A percentile compares a stretch with the other conserved stretches of the same genome.
Evolutionary conservation across 83 land plant species (phyloP).

Genomic region (Larix sibirica): DNA sequence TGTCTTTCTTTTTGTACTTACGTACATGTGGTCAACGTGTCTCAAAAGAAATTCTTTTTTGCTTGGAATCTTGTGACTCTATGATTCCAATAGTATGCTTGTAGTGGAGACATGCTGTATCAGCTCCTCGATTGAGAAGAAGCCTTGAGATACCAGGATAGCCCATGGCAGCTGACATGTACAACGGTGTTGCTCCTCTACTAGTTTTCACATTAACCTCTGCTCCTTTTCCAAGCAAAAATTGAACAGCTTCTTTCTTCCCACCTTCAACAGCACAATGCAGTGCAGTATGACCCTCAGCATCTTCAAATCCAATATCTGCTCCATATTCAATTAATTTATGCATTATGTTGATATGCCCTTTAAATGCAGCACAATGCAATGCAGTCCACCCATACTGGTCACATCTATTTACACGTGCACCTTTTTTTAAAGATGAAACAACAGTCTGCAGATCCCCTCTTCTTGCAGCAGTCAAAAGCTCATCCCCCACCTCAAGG

Average conservation of each 20-base stretch:
- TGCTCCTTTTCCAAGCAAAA: conserved; percentile 44
- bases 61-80: not conserved
- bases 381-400: conserved; percentile 61
- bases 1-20: not conserved
- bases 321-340: conserved; percentile 38
- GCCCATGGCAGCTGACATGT: conserved; percentile 51
- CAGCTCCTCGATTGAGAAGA: conserved; percentile 27
- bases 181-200: conserved; percentile 43
- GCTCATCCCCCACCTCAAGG: conserved; percentile 37
- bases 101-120: conserved; percentile 2
- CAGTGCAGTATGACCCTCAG: conserved; percentile 58
- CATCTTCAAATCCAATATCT: conserved; percentile 31
- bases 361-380: conserved; percentile 59
- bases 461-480: conserved; percentile 45
- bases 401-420: conserved; percentile 20
- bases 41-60: conserved; percentile 4
- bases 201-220: conserved; percentile 38
- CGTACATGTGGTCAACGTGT: not conserved
- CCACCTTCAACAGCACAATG: conserved; percentile 68
- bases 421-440: conserved; percentile 27
- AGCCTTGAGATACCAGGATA: conserved; percentile 35
- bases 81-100: not conserved
- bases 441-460: conserved; percentile 36
- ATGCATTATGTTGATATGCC: conserved; percentile 33
- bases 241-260: conserved; percentile 35